Base-by-base conservation (phyloP, 2,329 filamentous ascomycete genomes). In the Ilyonectria destructans region DNA sequence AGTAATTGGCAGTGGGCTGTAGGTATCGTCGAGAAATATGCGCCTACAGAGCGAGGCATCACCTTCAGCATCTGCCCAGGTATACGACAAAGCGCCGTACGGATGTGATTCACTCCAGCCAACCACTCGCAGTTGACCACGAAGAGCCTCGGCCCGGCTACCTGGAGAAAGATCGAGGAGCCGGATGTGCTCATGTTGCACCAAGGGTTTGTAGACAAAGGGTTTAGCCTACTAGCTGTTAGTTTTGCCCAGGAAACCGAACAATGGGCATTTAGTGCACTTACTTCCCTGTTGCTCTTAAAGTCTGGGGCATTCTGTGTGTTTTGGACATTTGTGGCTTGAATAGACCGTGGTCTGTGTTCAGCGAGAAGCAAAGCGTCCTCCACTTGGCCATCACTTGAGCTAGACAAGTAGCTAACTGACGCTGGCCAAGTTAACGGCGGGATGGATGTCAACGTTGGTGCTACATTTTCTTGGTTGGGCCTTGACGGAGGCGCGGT, bases 51-150 rank as follows among this genome's bases (percentile, higher is more conserved):
- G 60, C 8, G 64, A 58, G 10, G 46, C 40, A 33, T 71, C 69
- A 12, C 58, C 58, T 0, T 26, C 21, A 1, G 21, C 64, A 35
- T 71, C 65, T 8, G 69, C 68, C 68, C 68, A 70, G 6, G 65
- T 71, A 26, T 71, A 71, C 9, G 69, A 71, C 13, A 71, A 21
- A 26, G 69, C 69, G 48, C 55, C 57, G 19, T 71, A 71, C 2
- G 31, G 12, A 17, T 58, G 64, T 8, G 45, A 43, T 1, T 68
- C 13, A 3, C 64, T 56, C 17, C 60, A 40, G 15, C 65, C 59
- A 7, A 58, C 57, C 21, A 65, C 57, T 6, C 56, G 31, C 8
- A 71, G 54, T n/a, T 58, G 60, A 2, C 65, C 69, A 35, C 68
- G 60, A 6, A 71, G 68, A 1, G 49, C 57, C 35, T 58, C 65